Evolutionary conservation across 2,329 filamentous ascomycete species (phyloP).

Genomic region (Verticillium isaacii): DNA sequence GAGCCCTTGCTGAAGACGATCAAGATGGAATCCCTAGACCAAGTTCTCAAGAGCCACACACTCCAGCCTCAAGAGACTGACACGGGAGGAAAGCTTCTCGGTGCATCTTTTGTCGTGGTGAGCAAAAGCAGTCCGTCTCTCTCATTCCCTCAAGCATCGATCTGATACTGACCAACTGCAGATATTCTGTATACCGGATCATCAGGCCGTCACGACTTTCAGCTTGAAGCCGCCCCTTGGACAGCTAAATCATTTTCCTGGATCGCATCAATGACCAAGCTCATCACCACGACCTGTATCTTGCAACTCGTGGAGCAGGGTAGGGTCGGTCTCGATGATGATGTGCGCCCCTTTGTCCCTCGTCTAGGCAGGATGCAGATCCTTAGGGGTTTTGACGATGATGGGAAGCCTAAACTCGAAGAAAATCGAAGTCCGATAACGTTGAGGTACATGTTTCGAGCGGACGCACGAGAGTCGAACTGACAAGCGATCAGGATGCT

Average conservation of each 20-base stretch:
- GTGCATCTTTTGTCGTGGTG: constrained; percentile 29
- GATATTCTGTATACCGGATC: constrained; percentile 28
- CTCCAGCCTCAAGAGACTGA: constrained; percentile 18
- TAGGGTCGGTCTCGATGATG: constrained; percentile 28
- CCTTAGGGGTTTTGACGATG: constrained; percentile 29
- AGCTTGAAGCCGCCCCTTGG: constrained; percentile 23
- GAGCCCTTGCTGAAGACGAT: not conserved
- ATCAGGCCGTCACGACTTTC: constrained; percentile 28
- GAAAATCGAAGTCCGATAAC: constrained; percentile 31
- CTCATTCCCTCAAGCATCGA: not conserved
- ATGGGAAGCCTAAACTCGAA: constrained; percentile 30
- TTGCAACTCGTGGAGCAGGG: constrained; percentile 35
- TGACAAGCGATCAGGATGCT: constrained; percentile 24
- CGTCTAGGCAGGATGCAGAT: constrained; percentile 28
- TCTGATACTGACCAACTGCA: constrained; percentile 6
- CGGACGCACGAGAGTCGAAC: not conserved
- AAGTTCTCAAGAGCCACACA: constrained; percentile 23
- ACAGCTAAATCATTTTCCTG: constrained; percentile 26
- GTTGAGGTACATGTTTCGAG: constrained; percentile 21
- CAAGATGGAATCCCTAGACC: not conserved
- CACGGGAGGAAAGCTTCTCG: constrained; percentile 26
- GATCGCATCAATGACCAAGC: constrained; percentile 38
- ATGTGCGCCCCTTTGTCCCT: constrained; percentile 26
- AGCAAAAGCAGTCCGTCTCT: constrained; percentile 22
- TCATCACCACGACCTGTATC: constrained; percentile 29